Percentiles rank a stretch among this genome's conserved stretches.
Conservation (phyloP, 805 yeast species). For the Wickerhamomyces strasburgensis region DNA sequence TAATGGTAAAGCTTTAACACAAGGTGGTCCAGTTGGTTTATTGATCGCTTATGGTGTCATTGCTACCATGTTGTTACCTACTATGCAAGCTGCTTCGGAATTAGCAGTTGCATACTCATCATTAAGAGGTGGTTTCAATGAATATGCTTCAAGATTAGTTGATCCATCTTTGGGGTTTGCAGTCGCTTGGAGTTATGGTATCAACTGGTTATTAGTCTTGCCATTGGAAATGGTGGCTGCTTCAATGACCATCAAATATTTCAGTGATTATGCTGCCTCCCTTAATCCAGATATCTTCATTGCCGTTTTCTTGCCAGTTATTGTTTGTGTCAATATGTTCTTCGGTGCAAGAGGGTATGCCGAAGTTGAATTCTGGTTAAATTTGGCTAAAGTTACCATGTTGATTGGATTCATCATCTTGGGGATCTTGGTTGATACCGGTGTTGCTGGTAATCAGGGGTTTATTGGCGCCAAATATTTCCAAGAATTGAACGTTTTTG, state of each 20-base stretch:
- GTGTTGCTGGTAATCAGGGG: slow-evolving; percentile 52
- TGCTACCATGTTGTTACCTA: slow-evolving; percentile 57
- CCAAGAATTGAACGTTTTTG: slow-evolving; percentile 51
- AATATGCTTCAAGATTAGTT: slow-evolving; percentile 32
- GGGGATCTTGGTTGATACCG: slow-evolving; percentile 50
- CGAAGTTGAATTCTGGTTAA: slow-evolving; percentile 60
- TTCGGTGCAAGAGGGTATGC: slow-evolving; percentile 64
- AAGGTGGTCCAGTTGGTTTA: slow-evolving; percentile 62
- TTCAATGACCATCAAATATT: slow-evolving; percentile 44
- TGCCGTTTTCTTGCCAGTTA: slow-evolving; percentile 46
- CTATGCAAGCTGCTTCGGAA: slow-evolving; percentile 56
- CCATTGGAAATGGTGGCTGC: slow-evolving; percentile 56
- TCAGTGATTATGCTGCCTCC: slow-evolving; percentile 28
- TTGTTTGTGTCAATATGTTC: slow-evolving; percentile 48
- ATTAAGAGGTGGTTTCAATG: slow-evolving; percentile 36
- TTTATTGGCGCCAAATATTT: slow-evolving; percentile 58
- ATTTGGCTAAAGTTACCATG: slow-evolving; percentile 50
- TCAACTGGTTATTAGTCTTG: slow-evolving; percentile 50
- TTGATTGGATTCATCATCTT: slow-evolving; percentile 54
- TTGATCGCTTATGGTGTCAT: slow-evolving; percentile 55
- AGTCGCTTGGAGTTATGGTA: slow-evolving; percentile 53
- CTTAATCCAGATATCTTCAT: slow-evolving; percentile 53
- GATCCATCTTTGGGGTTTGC: slow-evolving; percentile 59
- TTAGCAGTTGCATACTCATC: slow-evolving; percentile 37
- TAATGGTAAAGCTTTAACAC: slow-evolving; percentile 50